Evolutionary conservation across 345 rosid species (phyloP), one percentile per base, ranked within the genome.

Genomic region (Citrus glauca): DNA sequence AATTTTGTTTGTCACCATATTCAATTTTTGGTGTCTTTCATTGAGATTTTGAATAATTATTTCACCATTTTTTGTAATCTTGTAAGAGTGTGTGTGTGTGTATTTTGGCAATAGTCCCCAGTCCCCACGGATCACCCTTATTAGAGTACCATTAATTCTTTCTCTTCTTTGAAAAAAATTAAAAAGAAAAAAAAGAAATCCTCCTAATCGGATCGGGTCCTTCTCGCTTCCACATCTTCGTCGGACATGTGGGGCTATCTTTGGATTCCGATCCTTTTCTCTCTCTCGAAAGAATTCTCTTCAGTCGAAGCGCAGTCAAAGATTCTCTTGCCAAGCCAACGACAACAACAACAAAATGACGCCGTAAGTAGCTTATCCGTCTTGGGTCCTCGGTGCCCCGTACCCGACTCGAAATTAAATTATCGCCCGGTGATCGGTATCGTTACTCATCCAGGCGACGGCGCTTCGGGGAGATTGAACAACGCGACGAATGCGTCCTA

Each of bases 371-470:
- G 35, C 45, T 45, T 40, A 6, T 20, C 69, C 60, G 68, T 35
- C 27, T 28, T 42, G 33, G 65, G 20, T 7, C 55, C 71, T 5
- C 74, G 66, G 22, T 95, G 96, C 55, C 77, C 93, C 19, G 78
- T 67, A 2, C 83, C 88, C 14, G 88, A 93, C 73, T 79, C 84
- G 13, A 86, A 84, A 37, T 88, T 95, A 5, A 92, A 95, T 30
- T 91, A 86, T 79, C 85, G 87, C 19, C 96, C 99, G 35, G 93
- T 93, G 37, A 90, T 95, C 66, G 98, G 98, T 7, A 92, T 95
- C 24, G 77, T 95, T 2, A 89, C 83, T 32, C 99, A 93, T 77
- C 98, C 98, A 0, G 98, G 99, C 0, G 99, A 95, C 22, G 98
- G 99, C 33, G 96, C 97, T 9, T 88, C 94, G 8, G 99, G 98